Evolutionary conservation across 2,329 filamentous ascomycete genomes (phyloP).

Genomic region (Xylariaceae sp.): DNA sequence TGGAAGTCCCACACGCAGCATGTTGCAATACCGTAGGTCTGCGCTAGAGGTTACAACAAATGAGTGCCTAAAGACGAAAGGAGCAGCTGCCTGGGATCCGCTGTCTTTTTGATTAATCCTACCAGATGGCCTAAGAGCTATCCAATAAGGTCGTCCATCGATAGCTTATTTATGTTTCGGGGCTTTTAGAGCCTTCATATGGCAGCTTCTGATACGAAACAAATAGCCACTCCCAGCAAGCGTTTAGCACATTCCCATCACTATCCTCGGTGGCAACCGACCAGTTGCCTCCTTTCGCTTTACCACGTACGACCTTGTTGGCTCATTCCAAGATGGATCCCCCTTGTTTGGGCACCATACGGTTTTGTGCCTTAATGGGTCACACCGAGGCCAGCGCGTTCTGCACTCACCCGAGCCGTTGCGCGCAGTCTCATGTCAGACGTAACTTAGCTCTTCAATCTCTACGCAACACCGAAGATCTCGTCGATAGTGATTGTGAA

Average conservation of each 20-base stretch:
- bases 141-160: too few species aligned
- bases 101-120: too few species aligned
- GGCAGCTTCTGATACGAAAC: not conserved
- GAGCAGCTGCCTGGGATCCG: too few species aligned
- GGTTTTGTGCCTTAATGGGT: constrained; percentile 14
- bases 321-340: constrained; percentile 7
- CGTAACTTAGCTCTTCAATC: not conserved
- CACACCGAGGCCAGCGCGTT: constrained; percentile 19
- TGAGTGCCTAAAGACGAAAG: too few species aligned
- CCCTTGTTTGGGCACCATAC: constrained; percentile 25
- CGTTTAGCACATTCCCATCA: not conserved
- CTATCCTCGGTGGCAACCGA: constrained; percentile 3
- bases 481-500: constrained; percentile 41
- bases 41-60: too few species aligned
- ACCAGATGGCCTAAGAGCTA: too few species aligned
- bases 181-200: not conserved
- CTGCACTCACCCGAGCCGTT: constrained; percentile 19
- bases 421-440: constrained; percentile 8
- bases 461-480: constrained; percentile 38
- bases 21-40: too few species aligned
- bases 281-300: not conserved
- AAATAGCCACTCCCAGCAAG: not conserved
- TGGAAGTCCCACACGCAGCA: constrained; percentile 2
- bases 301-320: constrained; percentile 8
- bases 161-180: too few species aligned